phyloP scores from a whole-genome alignment of 2,329 filamentous ascomycete genomes.

The Tolypocladium album region DNA sequence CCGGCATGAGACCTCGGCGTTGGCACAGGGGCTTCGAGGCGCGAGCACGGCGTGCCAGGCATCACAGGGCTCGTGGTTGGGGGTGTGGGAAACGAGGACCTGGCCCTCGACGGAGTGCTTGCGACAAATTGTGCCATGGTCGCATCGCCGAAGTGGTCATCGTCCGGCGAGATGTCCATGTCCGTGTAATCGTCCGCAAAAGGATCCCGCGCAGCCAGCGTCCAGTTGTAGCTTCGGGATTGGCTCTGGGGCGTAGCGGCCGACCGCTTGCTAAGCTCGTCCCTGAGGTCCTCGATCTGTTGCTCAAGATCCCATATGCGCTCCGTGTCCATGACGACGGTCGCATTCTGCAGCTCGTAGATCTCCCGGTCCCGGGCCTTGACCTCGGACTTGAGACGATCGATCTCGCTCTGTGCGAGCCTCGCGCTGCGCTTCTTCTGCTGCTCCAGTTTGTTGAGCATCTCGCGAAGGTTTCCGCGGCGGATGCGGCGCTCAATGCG shows the following conservation, averaged over 20 bases:
- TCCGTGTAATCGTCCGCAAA: slow-evolving; percentile 32
- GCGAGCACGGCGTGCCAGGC: slow-evolving; percentile 25
- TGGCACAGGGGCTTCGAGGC: not conserved
- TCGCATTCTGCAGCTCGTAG: slow-evolving; percentile 38
- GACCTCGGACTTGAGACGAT: slow-evolving; percentile 36
- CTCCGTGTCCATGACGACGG: slow-evolving; percentile 35
- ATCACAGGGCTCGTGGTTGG: slow-evolving; percentile 40
- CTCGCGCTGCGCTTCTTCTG: slow-evolving; percentile 31
- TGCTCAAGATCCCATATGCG: slow-evolving; percentile 30
- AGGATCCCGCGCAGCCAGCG: slow-evolving; percentile 35
- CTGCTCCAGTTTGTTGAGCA: slow-evolving; percentile 41
- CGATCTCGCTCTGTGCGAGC: slow-evolving; percentile 34
- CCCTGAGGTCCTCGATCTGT: slow-evolving; percentile 25
- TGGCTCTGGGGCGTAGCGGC: not conserved
- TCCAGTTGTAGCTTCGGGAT: slow-evolving; percentile 34
- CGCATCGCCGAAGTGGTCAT: slow-evolving; percentile 35
- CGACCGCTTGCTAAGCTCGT: slow-evolving; percentile 17
- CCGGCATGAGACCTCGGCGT: slow-evolving; percentile 18
- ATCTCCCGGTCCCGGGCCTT: slow-evolving; percentile 41
- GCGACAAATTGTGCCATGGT: slow-evolving; percentile 39
- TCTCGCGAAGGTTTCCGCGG: slow-evolving; percentile 45
- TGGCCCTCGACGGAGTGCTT: slow-evolving; percentile 36
- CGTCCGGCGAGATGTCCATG: slow-evolving; percentile 2
- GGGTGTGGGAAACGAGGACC: slow-evolving; percentile 42
- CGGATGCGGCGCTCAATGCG: slow-evolving; percentile 46